Percentiles rank a stretch among this genome's conserved stretches.
These are phyloP conservation scores for Phytophthora hibernalis DNA, from an alignment of 352 stramenopile genomes.

Conservation along the genomic window DNA sequence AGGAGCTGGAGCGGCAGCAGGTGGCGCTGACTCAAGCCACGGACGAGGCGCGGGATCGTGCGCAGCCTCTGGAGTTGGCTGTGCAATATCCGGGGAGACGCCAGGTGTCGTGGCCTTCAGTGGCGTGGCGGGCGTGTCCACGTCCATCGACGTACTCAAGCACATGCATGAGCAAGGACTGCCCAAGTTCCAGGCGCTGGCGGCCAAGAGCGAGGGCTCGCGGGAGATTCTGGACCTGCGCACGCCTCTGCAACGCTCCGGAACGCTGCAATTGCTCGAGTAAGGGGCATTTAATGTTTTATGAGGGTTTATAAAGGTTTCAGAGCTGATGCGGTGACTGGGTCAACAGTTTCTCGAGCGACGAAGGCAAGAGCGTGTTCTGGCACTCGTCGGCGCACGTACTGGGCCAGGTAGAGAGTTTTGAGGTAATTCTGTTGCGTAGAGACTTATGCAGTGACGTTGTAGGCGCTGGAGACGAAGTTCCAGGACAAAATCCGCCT, in stretches of 20 bases:
- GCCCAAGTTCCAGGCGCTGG: constrained; percentile 70
- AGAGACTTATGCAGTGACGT: neutral
- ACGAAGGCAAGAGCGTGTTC: constrained; percentile 90
- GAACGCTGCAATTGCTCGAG: constrained; percentile 68
- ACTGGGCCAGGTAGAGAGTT: constrained; percentile 83
- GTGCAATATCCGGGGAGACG: constrained; percentile 41
- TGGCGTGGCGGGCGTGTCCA: constrained; percentile 50
- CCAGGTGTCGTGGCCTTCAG: constrained; percentile 48
- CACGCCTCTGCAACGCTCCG: constrained; percentile 52
- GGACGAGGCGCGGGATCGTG: constrained; percentile 19
- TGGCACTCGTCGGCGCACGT: constrained; percentile 99
- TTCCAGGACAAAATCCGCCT: constrained; percentile 98
- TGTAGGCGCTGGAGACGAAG: constrained; percentile 95
- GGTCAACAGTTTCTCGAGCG: constrained; percentile 58
- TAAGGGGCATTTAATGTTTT: constrained; percentile 36
- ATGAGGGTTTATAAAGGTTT: neutral
- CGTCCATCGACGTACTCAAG: constrained; percentile 69
- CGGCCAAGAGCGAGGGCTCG: constrained; percentile 46
- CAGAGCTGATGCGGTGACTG: neutral
- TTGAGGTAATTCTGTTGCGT: neutral
- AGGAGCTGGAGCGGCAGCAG: constrained; percentile 62
- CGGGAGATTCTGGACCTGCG: constrained; percentile 64
- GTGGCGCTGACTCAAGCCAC: constrained; percentile 12
- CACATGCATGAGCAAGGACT: constrained; percentile 58
- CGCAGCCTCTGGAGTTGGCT: constrained; percentile 51